Base-by-base conservation (phyloP, 2,329 filamentous ascomycete species). In the Aspergillus ochraceoroseus region DNA sequence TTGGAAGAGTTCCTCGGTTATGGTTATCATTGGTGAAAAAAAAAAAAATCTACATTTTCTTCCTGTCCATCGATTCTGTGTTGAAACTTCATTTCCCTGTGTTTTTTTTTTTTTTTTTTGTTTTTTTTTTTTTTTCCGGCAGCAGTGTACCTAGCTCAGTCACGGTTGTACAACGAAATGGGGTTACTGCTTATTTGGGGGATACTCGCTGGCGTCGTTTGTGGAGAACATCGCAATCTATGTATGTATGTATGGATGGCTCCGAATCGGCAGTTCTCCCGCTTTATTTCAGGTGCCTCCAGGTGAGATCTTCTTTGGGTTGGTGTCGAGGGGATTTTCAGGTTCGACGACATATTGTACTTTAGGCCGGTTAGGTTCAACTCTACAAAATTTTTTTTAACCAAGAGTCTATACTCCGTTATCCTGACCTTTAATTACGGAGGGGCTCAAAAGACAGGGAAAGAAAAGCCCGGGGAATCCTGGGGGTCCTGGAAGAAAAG, bases 91-190 rank as follows among this genome's bases (percentile, higher is more conserved):
- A 9, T 41, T 41, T 26, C 18, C n/a, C 14, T 23, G 17, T 8
- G 9, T 42, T 12, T 37, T 37, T 17, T 39, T 32, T 38, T 38
- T 31, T 44, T 34, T 39, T 33, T 36, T 40, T 41, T 33, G 27
- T n/a, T 27, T 48, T 41, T 36, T 43, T 27, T 32, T 14, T 43
- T 38, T 37, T 18, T 23, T 46, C 35, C 22, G 15, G 28, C 32
- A 36, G 39, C 36, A 42, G 31, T 48, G 40, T 43, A 38, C 39
- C 30, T 45, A 41, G 34, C 30, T 37, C 31, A 39, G 41, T 46
- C 43, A 38, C 44, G 48, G 48, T 46, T 51, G 44, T 48, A 51
- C 44, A 42, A n/a, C n/a, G n/a, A n/a, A 47, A 47, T 41, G 39
- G 48, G 44, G 34, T 49, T 48, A 35, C 41, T 41, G 36, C 37